Base-by-base conservation (phyloP, 441 rosid species). In the Biscutella laevigata region DNA sequence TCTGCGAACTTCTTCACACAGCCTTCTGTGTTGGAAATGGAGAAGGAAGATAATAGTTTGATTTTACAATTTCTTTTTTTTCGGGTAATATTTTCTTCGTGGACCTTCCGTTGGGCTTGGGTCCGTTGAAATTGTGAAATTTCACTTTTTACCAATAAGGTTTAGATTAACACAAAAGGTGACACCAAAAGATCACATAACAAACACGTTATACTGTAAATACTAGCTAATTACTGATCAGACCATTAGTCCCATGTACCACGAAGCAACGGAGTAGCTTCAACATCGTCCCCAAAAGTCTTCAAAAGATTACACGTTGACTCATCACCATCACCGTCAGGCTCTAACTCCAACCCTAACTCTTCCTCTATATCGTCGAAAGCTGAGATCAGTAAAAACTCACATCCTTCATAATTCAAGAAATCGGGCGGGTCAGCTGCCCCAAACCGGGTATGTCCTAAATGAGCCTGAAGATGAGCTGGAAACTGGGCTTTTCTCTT, bases 361-460 rank as follows among this genome's bases (percentile, higher is more conserved):
- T 85, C 92, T 51, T 70, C 65, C 33, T 83, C 80, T 30, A 78
- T 66, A 36, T 81, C 81, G 21, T 83, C 90, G 0, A 86, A 77
- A 0, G 95, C 88, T 0, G 83, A 46, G 48, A 88, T 83, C 44
- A 85, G 66, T 57, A 83, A 53, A 7, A 88, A 64, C 69, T 85
- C 92, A 6, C 95, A 85, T 24, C 86, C 95, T 68, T 88, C 88
- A 17, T 79, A 74, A 64, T 80, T 83, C 66, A 85, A 32, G 27
- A 83, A 70, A 58, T 85, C 86, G 0, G 79, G 81, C 1, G 88
- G 95, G 53, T 85, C 89, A 0, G 80, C 88, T 0, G 79, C 74
- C 0, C 66, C 19, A 21, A 32, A 83, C 45, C 77, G 51, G 26
- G 40, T 68, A 17, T 74, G 68, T 16, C 87, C 83, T 16, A 83